Evolutionary conservation across 2,329 filamentous ascomycete genomes (phyloP).

Genomic region (Akanthomyces dipterigenus): DNA sequence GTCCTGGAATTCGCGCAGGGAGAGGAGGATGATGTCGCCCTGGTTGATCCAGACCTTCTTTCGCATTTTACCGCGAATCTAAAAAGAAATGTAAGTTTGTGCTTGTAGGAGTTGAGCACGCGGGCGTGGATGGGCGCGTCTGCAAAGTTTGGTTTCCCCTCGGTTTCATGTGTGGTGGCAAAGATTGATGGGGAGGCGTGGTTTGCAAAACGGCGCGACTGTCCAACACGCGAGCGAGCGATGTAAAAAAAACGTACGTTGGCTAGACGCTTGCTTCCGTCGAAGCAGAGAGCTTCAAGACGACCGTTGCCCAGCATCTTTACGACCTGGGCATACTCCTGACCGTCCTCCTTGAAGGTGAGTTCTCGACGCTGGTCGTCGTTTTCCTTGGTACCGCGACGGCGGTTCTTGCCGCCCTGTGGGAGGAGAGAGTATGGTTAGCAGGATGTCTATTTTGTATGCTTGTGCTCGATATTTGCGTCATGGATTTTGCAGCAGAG

Average conservation of each 20-base stretch:
- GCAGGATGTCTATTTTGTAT: constrained; percentile 1
- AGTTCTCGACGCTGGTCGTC: constrained; percentile 99
- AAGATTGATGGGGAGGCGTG: not conserved
- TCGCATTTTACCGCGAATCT: constrained; percentile 81
- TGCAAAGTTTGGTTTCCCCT: not conserved
- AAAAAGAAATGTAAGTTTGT: constrained; percentile 48
- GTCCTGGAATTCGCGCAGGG: constrained; percentile 86
- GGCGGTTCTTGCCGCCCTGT: constrained; percentile 96
- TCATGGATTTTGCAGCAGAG: no score
- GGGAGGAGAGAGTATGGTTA: constrained; percentile 16
- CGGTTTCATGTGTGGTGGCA: not conserved
- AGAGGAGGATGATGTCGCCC: constrained; percentile 86
- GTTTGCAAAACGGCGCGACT: not conserved
- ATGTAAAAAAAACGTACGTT: constrained; percentile 29
- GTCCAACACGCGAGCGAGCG: not conserved
- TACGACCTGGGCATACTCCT: constrained; percentile 53
- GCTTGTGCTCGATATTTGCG: not conserved
- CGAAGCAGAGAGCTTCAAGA: constrained; percentile 89
- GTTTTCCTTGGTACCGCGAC: constrained; percentile 98
- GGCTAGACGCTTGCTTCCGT: constrained; percentile 53
- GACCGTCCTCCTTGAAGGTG: constrained; percentile 97
- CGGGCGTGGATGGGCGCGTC: not conserved
- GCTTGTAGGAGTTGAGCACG: no score
- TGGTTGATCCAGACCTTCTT: constrained; percentile 99
- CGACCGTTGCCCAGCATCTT: constrained; percentile 97